A percentile compares a stretch with the other conserved stretches of the same genome.
phyloP scores from a whole-genome alignment of 495 filamentous ascomycete genomes.

The Penicillium cinerascens region DNA sequence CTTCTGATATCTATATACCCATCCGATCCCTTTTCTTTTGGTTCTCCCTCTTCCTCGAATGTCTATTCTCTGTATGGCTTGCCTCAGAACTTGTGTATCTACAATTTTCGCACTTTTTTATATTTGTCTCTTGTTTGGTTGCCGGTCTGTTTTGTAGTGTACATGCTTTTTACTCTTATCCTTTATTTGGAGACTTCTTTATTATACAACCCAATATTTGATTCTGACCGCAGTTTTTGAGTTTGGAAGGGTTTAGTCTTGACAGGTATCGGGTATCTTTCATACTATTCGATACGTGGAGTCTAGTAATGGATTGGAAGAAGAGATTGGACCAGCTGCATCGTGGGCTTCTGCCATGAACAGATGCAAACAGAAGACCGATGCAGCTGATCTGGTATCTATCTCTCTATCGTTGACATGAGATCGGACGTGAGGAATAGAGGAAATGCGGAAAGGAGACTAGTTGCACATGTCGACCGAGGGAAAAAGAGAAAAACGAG shows the following conservation, averaged over 20 bases:
- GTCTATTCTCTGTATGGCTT: constrained; percentile 18
- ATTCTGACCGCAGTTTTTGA: background rate
- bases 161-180: background rate
- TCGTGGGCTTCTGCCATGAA: background rate
- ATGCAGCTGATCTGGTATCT: constrained; percentile 3
- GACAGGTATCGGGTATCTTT: no score
- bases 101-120: constrained; percentile 15
- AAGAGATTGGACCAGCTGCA: constrained; percentile 11
- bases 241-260: background rate
- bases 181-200: background rate
- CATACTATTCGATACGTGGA: no score
- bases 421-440: background rate
- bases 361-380: background rate
- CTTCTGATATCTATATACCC: constrained; percentile 22
- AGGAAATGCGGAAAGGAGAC: constrained; percentile 11
- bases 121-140: constrained; percentile 3
- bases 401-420: constrained; percentile 19
- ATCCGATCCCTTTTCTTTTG: constrained; percentile 22
- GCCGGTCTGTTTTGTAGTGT: constrained; percentile 6
- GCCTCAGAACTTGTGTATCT: constrained; percentile 25
- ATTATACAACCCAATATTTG: constrained; percentile 4
- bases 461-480: constrained; percentile 22
- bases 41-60: constrained; percentile 1
- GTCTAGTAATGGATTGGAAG: background rate
- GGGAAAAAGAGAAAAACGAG: background rate